Evolutionary conservation across 176 grass and related monocot species (phyloP), one percentile per base, ranked within the genome.

Genomic region (Miscanthus lutarioriparius): DNA sequence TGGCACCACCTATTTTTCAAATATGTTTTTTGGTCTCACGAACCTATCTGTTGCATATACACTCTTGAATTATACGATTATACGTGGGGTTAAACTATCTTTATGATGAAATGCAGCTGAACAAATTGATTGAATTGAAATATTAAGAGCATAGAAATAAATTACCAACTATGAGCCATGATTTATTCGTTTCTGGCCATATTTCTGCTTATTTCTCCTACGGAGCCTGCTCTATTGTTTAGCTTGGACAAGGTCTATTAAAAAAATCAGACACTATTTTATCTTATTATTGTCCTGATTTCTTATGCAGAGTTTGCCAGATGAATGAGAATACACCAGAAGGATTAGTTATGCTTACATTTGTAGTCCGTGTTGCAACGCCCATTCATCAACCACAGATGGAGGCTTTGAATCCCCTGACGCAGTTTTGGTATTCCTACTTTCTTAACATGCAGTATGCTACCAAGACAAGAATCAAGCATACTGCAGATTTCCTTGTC

Each of bases 231-330:
- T 11, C 28, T 48, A 48, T 49, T 39, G 7, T 63, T 70, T 64
- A 26, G 4, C 28, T 70, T 0, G 39, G 70, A 41, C 4, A 78
- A 1, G 32, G 0, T 78, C 32, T 56, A 22, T 51, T 64, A 8
- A 63, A 10, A 16, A 64, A n/a, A 30, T 20, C 15, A 3, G 2
- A 65, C 27, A 38, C 27, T 12, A 22, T 16, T 82, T 44, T 53
- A 51, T 81, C 54, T 86, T 49, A 59, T 56, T 45, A 23, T 65
- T 12, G n/a, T 62, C 3, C 9, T 62, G n/a, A 12, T 23, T 61
- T 82, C 0, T 53, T 78, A 5, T 53, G 41, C 88, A 90, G 88
- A 86, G 67, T 81, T 83, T 14, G 16, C 79, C 36, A 3, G 79
- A 90, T 67, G 44, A 82, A 72, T 83, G 66, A 78, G 54, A 56